These are phyloP conservation scores for Fusarium subtropicale DNA, from an alignment of 2,329 filamentous ascomycete species.

Conservation along the genomic window DNA sequence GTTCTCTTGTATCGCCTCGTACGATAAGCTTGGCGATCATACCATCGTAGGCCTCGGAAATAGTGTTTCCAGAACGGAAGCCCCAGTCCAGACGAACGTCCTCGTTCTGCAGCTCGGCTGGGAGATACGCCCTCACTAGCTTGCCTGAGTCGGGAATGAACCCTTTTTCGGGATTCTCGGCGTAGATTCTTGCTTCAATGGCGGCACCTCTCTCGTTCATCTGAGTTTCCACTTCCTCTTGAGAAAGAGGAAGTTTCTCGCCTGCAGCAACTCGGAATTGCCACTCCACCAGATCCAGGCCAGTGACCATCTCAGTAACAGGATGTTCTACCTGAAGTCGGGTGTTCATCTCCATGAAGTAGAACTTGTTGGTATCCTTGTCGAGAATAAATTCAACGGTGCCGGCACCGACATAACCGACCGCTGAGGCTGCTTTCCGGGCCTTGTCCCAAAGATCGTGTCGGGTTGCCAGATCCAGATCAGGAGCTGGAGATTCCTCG, in stretches of 20 bases:
- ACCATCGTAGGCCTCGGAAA: slow-evolving; percentile 95
- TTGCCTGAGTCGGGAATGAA: slow-evolving; percentile 95
- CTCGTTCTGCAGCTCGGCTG: slow-evolving; percentile 65
- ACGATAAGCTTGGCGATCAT: slow-evolving; percentile 99
- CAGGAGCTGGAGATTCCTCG: slow-evolving; percentile 86
- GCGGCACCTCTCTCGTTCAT: slow-evolving; percentile 85
- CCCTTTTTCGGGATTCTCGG: slow-evolving; percentile 89
- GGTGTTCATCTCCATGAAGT: slow-evolving; percentile 86
- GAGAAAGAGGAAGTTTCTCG: slow-evolving; percentile 67
- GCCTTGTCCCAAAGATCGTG: slow-evolving; percentile 75
- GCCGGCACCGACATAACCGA: slow-evolving; percentile 88
- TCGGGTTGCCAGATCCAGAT: slow-evolving; percentile 67
- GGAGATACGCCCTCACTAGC: slow-evolving; percentile 84
- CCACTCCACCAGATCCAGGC: slow-evolving; percentile 88
- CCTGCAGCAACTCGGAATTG: slow-evolving; percentile 81
- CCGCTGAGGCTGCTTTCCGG: slow-evolving; percentile 74
- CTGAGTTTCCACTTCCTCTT: slow-evolving; percentile 74
- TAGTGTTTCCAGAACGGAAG: slow-evolving; percentile 89
- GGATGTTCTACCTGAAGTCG: slow-evolving; percentile 96
- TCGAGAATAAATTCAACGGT: slow-evolving; percentile 94
- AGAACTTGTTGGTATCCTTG: slow-evolving; percentile 83
- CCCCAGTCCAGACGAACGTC: slow-evolving; percentile 93
- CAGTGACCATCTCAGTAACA: slow-evolving; percentile 79
- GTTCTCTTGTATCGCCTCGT: slow-evolving; percentile 79
- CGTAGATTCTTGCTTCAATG: slow-evolving; percentile 96